phyloP scores from a whole-genome alignment of 2,329 filamentous ascomycete species.

The Paracorniculantispora psalliotae region DNA sequence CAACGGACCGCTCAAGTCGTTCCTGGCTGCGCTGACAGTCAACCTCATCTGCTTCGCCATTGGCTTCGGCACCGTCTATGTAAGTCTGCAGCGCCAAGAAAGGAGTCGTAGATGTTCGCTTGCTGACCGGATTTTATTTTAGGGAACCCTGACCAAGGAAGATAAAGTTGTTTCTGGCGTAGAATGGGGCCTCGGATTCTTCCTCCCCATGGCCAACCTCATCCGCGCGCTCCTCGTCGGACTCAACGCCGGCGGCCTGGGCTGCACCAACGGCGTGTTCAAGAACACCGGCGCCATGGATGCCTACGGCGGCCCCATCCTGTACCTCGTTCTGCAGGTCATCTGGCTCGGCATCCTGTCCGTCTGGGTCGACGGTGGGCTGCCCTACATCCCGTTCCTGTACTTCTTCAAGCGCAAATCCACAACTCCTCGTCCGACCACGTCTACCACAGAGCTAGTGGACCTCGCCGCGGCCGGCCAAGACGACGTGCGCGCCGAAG shows the following conservation, averaged over 20 bases:
- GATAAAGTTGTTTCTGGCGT: conserved; percentile 16
- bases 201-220: conserved; percentile 39
- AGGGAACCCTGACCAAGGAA: conserved; percentile 12
- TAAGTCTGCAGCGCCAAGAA: conserved; percentile 9
- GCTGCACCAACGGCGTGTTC: conserved; percentile 61
- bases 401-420: conserved; percentile 47
- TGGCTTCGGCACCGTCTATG: conserved; percentile 37
- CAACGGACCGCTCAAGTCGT: conserved; percentile 64
- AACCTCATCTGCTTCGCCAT: conserved; percentile 65
- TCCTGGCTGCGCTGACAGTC: conserved; percentile 59
- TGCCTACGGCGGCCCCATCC: conserved; percentile 69
- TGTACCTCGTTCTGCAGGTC: conserved; percentile 70
- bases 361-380: conserved; percentile 70
- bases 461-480: conserved; percentile 18
- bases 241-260: conserved; percentile 71
- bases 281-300: conserved; percentile 62
- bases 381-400: conserved; percentile 11
- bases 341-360: conserved; percentile 62
- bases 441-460: conserved; percentile 21
- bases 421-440: conserved; percentile 22
- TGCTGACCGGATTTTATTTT: neutral
- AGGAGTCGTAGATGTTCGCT: too few relatives aligned
- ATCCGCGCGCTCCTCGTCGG: conserved; percentile 66
- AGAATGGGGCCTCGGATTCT: conserved; percentile 16
- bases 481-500: conserved; percentile 39